Percentiles rank a stretch among this genome's conserved stretches.
Conservation (phyloP, 2,329 filamentous ascomycete genomes). For the Monilinia vaccinii-corymbosi region DNA sequence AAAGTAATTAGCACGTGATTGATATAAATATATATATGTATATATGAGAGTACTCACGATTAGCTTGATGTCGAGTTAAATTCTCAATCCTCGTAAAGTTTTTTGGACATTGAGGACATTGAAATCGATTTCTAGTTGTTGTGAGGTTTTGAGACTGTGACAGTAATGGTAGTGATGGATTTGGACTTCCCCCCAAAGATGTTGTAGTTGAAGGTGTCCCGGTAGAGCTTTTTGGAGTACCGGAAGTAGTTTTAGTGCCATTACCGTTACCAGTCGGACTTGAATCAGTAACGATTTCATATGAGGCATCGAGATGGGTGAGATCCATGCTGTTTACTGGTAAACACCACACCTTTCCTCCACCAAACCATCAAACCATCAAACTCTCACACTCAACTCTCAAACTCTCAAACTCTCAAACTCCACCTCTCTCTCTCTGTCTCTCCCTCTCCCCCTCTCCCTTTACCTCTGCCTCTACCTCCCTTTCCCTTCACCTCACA, state of each 20-base stretch:
- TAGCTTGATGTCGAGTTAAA: constrained; percentile 26
- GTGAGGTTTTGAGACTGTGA: background rate
- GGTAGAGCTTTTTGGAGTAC: background rate
- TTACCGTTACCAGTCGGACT: background rate
- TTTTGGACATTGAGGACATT: constrained; percentile 26
- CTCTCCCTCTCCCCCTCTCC: too few relatives aligned
- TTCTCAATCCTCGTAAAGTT: constrained; percentile 28
- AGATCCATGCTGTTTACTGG: background rate
- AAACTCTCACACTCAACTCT: too few relatives aligned
- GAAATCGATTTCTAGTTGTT: constrained; percentile 17
- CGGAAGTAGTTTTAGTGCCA: background rate
- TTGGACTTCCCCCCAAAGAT: background rate
- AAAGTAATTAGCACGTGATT: constrained; percentile 8
- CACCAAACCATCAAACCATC: background rate
- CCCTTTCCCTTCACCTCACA: background rate
- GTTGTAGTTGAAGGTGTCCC: background rate
- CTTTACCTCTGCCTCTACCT: too few relatives aligned
- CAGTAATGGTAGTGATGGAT: background rate
- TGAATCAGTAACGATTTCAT: background rate
- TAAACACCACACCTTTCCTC: background rate
- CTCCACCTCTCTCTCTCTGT: too few relatives aligned
- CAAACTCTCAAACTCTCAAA: too few relatives aligned
- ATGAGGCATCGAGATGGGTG: background rate
- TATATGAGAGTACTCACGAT: constrained; percentile 20
- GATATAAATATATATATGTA: too few relatives aligned